Evolutionary conservation across 176 grass and related monocot genomes (phyloP).

Genomic region (Carex pumila): DNA sequence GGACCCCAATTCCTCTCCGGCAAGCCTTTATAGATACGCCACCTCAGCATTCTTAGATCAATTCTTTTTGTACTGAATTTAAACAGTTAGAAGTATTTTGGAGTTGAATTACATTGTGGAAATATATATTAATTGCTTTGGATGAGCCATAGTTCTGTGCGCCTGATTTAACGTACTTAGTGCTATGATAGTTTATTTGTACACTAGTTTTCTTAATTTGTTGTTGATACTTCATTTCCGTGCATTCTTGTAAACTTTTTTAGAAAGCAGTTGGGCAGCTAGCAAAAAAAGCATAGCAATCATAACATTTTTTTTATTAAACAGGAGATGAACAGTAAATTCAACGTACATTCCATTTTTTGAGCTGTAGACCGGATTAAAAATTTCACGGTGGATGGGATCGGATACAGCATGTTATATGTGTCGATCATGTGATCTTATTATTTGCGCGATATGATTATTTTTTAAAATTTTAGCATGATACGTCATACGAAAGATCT

Average conservation of each 20-base stretch:
- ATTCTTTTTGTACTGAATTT: not conserved
- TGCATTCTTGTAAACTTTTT: not conserved
- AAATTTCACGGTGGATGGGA: too few relatives aligned
- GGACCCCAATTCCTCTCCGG: slow-evolving; percentile 50
- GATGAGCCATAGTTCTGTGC: not conserved
- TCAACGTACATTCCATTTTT: not conserved
- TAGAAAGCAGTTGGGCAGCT: not conserved
- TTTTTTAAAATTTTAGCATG: too few relatives aligned
- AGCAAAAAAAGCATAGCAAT: not conserved
- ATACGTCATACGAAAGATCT: too few relatives aligned
- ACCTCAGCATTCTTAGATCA: slow-evolving; percentile 6
- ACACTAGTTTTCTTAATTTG: not conserved
- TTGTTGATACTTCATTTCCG: not conserved
- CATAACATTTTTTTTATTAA: not conserved
- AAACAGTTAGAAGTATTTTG: not conserved
- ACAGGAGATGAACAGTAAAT: not conserved
- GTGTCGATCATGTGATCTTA: too few relatives aligned
- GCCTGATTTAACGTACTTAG: slow-evolving; percentile 3
- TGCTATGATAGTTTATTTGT: slow-evolving; percentile 11
- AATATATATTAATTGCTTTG: slow-evolving; percentile 9
- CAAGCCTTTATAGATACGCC: slow-evolving; percentile 20
- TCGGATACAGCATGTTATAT: too few relatives aligned
- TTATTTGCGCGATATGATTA: too few relatives aligned
- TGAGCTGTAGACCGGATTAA: not conserved
- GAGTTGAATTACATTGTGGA: slow-evolving; percentile 4